Evolutionary conservation across 1,139 yeast species (phyloP).

Genomic region (Tardiomyces depauwii): DNA sequence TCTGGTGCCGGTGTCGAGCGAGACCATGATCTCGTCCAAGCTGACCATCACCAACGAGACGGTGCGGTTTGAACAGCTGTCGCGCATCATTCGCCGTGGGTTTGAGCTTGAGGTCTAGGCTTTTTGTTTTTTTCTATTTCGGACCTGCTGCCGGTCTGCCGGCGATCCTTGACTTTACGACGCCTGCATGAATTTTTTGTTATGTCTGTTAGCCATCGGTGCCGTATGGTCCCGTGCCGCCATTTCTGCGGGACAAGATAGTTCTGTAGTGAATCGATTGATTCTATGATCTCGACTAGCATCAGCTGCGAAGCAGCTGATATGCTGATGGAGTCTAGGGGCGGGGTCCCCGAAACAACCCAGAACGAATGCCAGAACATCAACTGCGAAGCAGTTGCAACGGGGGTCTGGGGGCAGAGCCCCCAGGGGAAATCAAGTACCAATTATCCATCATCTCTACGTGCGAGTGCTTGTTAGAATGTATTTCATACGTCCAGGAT

Average conservation of each 20-base stretch:
- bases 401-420: too few species aligned
- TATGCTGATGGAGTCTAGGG: too few species aligned
- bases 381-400: too few species aligned
- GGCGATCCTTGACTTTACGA: too few species aligned
- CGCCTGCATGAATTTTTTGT: too few species aligned
- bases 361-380: too few species aligned
- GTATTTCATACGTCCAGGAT: not conserved
- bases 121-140: not conserved
- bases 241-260: not conserved
- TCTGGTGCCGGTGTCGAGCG: conserved; percentile 21
- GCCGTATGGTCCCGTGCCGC: not conserved
- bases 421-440: not conserved
- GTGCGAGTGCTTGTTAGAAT: not conserved
- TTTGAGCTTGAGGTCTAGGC: conserved; percentile 15
- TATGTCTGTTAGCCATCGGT: not conserved
- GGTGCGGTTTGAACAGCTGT: conserved; percentile 25
- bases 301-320: too few species aligned
- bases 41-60: conserved; percentile 23
- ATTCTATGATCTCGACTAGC: too few species aligned
- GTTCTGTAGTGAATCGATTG: too few species aligned
- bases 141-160: not conserved
- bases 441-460: not conserved
- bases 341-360: too few species aligned
- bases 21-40: conserved; percentile 20
- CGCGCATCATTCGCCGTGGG: conserved; percentile 23